Evolutionary conservation across 2,329 filamentous ascomycete genomes (phyloP).

Genomic region (Phyllosticta citriasiana): DNA sequence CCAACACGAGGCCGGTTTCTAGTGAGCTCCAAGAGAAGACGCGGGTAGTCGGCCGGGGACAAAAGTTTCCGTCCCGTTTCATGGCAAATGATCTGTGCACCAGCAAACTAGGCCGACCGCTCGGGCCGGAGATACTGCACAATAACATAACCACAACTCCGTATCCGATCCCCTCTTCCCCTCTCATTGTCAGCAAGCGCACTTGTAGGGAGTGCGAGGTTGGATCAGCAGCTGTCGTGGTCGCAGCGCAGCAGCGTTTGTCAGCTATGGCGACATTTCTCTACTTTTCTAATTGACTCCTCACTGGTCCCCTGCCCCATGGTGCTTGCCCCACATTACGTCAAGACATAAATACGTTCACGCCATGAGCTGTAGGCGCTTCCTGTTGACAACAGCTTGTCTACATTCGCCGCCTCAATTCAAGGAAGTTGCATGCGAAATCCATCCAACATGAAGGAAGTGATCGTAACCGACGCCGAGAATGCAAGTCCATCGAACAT

Average conservation of each 20-base stretch:
- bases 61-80: background rate
- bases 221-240: background rate
- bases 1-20: background rate
- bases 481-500: background rate
- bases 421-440: background rate
- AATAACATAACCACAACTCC: background rate
- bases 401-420: background rate
- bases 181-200: too few species aligned
- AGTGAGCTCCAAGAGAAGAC: background rate
- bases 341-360: background rate
- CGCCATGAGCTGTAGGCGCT: background rate
- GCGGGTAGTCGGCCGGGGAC: background rate
- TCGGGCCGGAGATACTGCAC: background rate
- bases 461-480: conserved; percentile 13
- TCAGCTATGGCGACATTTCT: background rate
- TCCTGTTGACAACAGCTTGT: background rate
- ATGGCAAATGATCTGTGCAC: background rate
- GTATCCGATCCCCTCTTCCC: background rate
- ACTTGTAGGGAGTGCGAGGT: background rate
- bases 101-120: too few species aligned
- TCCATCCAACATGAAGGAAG: conserved; percentile 18
- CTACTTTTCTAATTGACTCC: background rate
- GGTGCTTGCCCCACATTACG: background rate
- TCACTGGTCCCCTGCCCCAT: background rate
- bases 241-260: background rate